Percentiles rank a stretch among this genome's conserved stretches.
Evolutionary conservation across 768 basidiomycete genomes (phyloP).

Genomic region (Russula abietina): DNA sequence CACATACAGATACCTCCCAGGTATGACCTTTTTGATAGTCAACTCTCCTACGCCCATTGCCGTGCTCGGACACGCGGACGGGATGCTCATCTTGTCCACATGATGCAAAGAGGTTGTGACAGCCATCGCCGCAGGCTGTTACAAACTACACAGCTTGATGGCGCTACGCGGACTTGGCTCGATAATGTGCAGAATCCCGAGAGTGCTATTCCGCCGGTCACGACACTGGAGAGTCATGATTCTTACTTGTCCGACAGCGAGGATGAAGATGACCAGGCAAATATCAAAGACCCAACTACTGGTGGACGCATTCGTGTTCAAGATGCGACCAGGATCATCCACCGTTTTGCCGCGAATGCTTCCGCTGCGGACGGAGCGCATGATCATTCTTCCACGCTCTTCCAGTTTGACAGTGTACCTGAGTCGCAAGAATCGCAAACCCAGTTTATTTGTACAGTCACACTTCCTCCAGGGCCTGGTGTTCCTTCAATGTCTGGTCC

Average conservation of each 20-base stretch:
- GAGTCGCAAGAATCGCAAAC: constrained; percentile 27
- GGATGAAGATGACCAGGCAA: constrained; percentile 38
- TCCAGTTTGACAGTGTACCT: constrained; percentile 40
- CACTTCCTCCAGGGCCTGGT: constrained; percentile 41
- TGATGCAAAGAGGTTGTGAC: constrained; percentile 56
- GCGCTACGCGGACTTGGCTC: constrained; percentile 46
- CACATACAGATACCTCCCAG: constrained; percentile 32
- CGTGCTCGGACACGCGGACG: constrained; percentile 44
- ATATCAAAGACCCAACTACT: constrained; percentile 57
- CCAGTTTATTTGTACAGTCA: constrained; percentile 44
- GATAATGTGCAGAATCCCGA: constrained; percentile 37
- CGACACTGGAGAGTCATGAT: constrained; percentile 37
- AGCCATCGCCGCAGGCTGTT: constrained; percentile 49
- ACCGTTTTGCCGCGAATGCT: constrained; percentile 40
- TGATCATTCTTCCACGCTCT: not conserved
- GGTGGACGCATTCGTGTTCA: constrained; percentile 52
- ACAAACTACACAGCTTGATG: constrained; percentile 36
- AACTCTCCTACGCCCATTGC: constrained; percentile 51
- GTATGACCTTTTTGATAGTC: constrained; percentile 57
- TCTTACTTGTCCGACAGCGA: constrained; percentile 47
- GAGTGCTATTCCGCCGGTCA: constrained; percentile 42
- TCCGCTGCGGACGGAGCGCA: not conserved
- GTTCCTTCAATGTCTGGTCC: constrained; percentile 42
- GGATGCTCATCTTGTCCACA: constrained; percentile 52
- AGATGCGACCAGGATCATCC: constrained; percentile 52